A percentile compares a stretch with the other conserved stretches of the same genome.
phyloP scores from a whole-genome alignment of 306 rosid species.

The Mimosa bimucronata region DNA sequence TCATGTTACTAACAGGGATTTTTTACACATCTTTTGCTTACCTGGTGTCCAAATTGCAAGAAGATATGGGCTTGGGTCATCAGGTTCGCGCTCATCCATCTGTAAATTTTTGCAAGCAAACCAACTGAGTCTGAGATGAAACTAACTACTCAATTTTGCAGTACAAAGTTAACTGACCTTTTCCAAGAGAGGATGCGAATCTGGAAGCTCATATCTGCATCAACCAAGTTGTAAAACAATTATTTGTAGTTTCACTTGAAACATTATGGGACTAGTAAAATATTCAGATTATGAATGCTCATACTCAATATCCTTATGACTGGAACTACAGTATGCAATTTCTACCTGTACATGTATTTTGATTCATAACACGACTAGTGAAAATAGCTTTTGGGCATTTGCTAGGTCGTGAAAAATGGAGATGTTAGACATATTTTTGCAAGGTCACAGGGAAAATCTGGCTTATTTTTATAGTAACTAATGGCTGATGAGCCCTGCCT shows the following conservation, averaged over 20 bases:
- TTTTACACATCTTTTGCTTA: conserved; percentile 42
- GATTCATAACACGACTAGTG: conserved; percentile 1
- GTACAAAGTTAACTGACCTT: conserved; percentile 55
- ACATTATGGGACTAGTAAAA: conserved; percentile 10
- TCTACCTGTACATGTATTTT: not conserved
- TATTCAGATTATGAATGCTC: conserved; percentile 25
- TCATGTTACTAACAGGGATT: conserved; percentile 27
- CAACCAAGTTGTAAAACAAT: conserved; percentile 36
- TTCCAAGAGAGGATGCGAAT: conserved; percentile 86
- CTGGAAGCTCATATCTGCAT: conserved; percentile 97
- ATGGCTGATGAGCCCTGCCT: conserved; percentile 27
- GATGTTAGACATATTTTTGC: conserved; percentile 21
- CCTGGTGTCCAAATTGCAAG: conserved; percentile 99
- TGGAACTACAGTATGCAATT: conserved; percentile 8
- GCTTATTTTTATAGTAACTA: conserved; percentile 1
- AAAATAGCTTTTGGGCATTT: conserved; percentile 7
- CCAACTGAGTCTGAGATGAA: conserved; percentile 30
- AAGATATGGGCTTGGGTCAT: conserved; percentile 96
- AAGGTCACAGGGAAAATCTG: conserved; percentile 27
- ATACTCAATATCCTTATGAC: conserved; percentile 25
- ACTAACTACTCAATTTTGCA: conserved; percentile 22
- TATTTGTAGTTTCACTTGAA: conserved; percentile 32
- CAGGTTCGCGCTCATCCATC: conserved; percentile 86
- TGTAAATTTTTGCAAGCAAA: conserved; percentile 44
- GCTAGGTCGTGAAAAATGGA: conserved; percentile 28